phyloP scores from a whole-genome alignment of 257 asterid genomes.

The Asclepias syriaca region DNA sequence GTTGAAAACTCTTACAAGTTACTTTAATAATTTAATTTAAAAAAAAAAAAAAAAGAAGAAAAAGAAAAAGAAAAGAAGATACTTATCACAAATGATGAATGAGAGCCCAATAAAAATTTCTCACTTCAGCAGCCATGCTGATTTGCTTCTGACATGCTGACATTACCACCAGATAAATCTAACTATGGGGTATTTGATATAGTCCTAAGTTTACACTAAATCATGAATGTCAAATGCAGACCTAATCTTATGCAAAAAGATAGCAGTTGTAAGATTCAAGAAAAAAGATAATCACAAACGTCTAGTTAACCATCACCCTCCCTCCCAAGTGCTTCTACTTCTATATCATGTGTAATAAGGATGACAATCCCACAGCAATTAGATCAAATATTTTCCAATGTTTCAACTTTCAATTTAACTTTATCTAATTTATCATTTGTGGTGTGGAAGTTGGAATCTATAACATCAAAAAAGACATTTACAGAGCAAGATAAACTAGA shows the following conservation, averaged over 20 bases:
- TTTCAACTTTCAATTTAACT: no score
- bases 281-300: not conserved
- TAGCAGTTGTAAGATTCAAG: not conserved
- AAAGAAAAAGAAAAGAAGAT: not conserved
- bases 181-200: no score
- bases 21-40: not conserved
- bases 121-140: not conserved
- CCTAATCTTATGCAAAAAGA: not conserved
- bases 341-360: not conserved
- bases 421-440: no score
- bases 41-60: not conserved
- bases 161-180: not conserved
- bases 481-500: not conserved
- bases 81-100: not conserved
- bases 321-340: no score
- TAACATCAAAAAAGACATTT: no score
- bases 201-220: no score
- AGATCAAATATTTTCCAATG: no score
- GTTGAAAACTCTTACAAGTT: not conserved
- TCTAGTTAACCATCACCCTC: not conserved
- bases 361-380: not conserved
- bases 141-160: not conserved
- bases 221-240: not conserved
- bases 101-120: not conserved
- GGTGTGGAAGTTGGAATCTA: no score